Conservation (phyloP, 2,329 filamentous ascomycete species). For the Cryphonectria japonica region DNA sequence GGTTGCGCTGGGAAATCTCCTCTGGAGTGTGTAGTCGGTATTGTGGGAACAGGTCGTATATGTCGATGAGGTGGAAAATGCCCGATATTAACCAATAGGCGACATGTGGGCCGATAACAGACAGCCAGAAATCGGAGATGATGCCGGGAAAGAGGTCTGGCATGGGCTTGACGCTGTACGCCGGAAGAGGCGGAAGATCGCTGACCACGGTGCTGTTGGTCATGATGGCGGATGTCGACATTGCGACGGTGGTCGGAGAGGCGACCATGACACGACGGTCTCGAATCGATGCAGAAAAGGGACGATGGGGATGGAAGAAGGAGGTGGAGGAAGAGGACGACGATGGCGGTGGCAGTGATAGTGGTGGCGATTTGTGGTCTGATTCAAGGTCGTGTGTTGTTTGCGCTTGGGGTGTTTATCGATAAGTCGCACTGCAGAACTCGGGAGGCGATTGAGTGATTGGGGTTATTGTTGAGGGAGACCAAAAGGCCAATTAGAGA, state of each 20-base stretch:
- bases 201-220: constrained; percentile 57
- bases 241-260: constrained; percentile 43
- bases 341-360: neutral
- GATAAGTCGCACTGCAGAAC: constrained; percentile 22
- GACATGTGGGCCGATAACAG: constrained; percentile 74
- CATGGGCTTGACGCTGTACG: constrained; percentile 73
- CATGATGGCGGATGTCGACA: constrained; percentile 47
- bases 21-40: constrained; percentile 95
- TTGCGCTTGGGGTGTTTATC: constrained; percentile 15
- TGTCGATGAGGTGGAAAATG: constrained; percentile 86
- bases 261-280: constrained; percentile 44
- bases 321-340: neutral
- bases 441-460: neutral
- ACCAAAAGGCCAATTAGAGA: neutral
- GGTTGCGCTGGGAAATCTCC: constrained; percentile 85
- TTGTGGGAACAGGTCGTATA: constrained; percentile 82
- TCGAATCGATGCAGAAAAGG: neutral
- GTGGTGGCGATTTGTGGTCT: neutral
- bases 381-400: constrained; percentile 2
- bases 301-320: constrained; percentile 4
- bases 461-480: neutral
- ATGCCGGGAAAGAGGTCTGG: constrained; percentile 71
- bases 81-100: constrained; percentile 89
- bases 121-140: constrained; percentile 80
- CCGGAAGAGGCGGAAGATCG: constrained; percentile 81